Conservation (phyloP, 495 filamentous ascomycete genomes). For the Evansstolkia leycettana region DNA sequence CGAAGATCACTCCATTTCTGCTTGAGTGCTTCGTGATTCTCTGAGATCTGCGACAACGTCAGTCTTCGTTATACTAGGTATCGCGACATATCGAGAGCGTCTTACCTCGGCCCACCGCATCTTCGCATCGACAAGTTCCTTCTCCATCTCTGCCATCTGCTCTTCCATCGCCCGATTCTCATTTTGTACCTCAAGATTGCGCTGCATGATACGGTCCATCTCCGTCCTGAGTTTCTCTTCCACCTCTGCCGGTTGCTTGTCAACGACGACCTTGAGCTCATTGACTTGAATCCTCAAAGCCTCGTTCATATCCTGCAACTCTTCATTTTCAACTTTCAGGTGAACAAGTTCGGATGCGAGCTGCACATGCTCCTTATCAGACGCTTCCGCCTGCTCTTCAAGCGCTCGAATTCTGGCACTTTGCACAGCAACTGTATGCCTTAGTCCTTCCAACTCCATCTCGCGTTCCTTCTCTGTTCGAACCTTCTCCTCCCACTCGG, state of each 20-base stretch:
- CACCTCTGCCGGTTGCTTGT: constrained; percentile 80
- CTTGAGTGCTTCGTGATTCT: constrained; percentile 66
- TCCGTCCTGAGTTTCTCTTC: constrained; percentile 71
- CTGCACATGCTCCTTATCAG: constrained; percentile 85
- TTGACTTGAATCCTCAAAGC: constrained; percentile 67
- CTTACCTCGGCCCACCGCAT: constrained; percentile 87
- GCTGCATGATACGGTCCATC: constrained; percentile 84
- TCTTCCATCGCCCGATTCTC: constrained; percentile 85
- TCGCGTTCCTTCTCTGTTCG: constrained; percentile 67
- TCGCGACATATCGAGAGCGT: not conserved
- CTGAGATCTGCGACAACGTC: constrained; percentile 15
- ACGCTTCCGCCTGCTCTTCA: constrained; percentile 79
- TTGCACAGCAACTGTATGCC: constrained; percentile 49
- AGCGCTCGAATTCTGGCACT: constrained; percentile 61
- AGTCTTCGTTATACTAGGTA: not conserved
- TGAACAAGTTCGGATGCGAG: constrained; percentile 83
- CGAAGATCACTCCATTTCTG: constrained; percentile 76
- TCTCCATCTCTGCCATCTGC: constrained; percentile 87
- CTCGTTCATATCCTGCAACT: constrained; percentile 78
- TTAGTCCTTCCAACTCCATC: constrained; percentile 65
- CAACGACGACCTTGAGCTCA: constrained; percentile 72
- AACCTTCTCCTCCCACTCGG: constrained; percentile 87
- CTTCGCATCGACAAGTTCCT: constrained; percentile 84
- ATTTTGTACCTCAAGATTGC: constrained; percentile 88
- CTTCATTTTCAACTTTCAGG: constrained; percentile 86